Conservation (phyloP, 1,139 yeast species). For the Blastobotrys proliferans region DNA sequence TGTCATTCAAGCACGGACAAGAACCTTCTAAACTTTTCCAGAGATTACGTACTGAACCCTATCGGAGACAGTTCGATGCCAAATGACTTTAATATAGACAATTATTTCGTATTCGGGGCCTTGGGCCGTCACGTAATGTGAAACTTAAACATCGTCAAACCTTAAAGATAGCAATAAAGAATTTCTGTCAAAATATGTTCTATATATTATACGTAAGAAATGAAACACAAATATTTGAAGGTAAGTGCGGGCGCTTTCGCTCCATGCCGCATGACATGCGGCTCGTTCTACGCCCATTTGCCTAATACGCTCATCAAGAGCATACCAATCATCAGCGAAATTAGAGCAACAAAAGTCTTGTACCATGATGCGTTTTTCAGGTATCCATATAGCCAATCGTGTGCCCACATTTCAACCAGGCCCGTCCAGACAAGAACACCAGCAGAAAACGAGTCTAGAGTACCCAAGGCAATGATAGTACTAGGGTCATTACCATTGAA, state of each 20-base stretch:
- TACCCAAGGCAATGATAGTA: conserved; percentile 66
- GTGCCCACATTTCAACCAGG: conserved; percentile 77
- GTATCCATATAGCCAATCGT: conserved; percentile 47
- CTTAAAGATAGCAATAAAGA: too few species aligned
- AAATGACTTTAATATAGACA: too few species aligned
- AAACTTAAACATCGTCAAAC: too few species aligned
- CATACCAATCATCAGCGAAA: conserved; percentile 35
- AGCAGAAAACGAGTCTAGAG: conserved; percentile 71
- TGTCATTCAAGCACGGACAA: too few species aligned
- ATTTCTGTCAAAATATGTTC: too few species aligned
- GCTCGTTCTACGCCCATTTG: conserved; percentile 39
- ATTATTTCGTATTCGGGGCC: too few species aligned
- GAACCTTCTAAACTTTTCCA: too few species aligned
- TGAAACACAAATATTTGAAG: not conserved
- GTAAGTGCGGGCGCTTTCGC: too few species aligned
- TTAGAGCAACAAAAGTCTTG: conserved; percentile 28
- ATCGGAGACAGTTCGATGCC: too few species aligned
- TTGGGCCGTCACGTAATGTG: too few species aligned
- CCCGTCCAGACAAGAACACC: conserved; percentile 82
- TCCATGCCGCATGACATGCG: not conserved
- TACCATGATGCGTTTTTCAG: conserved; percentile 28
- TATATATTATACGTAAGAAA: too few species aligned
- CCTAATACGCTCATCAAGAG: conserved; percentile 42
- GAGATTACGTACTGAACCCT: too few species aligned
- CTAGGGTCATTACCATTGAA: conserved; percentile 53